phyloP scores from a whole-genome alignment of 1,139 yeast genomes.

The Hyphopichia buzzinii region DNA sequence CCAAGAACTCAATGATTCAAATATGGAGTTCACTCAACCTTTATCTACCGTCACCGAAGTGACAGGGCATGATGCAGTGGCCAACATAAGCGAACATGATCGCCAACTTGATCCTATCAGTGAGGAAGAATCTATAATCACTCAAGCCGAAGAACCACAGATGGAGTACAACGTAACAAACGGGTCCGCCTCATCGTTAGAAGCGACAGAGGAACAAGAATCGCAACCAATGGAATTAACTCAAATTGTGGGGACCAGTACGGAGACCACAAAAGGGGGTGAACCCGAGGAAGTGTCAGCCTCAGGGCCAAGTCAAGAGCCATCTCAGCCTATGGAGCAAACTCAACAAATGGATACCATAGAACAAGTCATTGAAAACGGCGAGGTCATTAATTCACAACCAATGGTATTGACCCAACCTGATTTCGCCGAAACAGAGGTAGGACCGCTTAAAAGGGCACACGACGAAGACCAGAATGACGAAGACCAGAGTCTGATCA shows the following conservation, averaged over 20 bases:
- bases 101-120: slow-evolving; percentile 4
- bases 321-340: slow-evolving; percentile 20
- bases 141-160: slow-evolving; percentile 4
- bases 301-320: background rate
- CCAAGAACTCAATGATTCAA: background rate
- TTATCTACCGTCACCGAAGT: slow-evolving; percentile 3
- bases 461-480: background rate
- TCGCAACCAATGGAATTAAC: slow-evolving; percentile 14
- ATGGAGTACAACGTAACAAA: slow-evolving; percentile 2
- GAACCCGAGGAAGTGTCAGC: background rate
- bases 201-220: background rate
- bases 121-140: slow-evolving; percentile 1
- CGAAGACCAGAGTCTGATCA: background rate
- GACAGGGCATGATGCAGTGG: background rate
- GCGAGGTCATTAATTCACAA: slow-evolving; percentile 5
- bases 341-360: slow-evolving; percentile 14
- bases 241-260: slow-evolving; percentile 6
- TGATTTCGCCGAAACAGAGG: background rate
- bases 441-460: background rate
- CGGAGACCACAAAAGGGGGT: background rate
- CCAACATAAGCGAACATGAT: background rate
- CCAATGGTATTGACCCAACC: slow-evolving; percentile 13
- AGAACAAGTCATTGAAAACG: slow-evolving; percentile 1
- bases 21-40: slow-evolving; percentile 12
- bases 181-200: background rate